Evolutionary conservation across 78 protist genomes (phyloP), one percentile per base, ranked within the genome.

Genomic region (Anaeramoeba flamelloides): DNA sequence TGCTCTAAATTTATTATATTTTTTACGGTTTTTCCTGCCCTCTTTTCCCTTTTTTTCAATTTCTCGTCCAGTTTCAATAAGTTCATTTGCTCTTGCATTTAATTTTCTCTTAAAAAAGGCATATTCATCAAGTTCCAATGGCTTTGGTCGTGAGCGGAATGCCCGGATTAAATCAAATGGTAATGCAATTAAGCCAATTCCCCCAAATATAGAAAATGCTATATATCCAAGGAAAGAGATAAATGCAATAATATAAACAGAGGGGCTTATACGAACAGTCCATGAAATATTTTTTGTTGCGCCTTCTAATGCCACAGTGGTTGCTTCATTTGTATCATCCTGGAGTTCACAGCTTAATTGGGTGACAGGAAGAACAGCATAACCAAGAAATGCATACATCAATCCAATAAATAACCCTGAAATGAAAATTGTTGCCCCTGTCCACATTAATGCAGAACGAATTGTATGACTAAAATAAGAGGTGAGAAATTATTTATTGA

Each of bases 101-200:
- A 86, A 38, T 1, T 0, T 37, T 39, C 8, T 30, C 82, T 76
- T 79, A 41, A 75, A 36, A 2, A 2, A 36, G 26, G 75, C 79
- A 40, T 74, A 80, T 64, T 65, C 77, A 3, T 30, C 8, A 12
- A 31, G 39, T n/a, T 69, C 75, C 1, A 88, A 81, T 33, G 81
- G 1, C 77, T 80, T 80, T 41, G 95, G 95, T 32, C 95, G 83
- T 40, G 65, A 76, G 41, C 39, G 75, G 41, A 41, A 92, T 36
- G 74, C 90, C 31, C 65, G 26, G 76, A 90, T 76, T 79, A 90
- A 79, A 79, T 87, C 92, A 33, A 89, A 36, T 65, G 96, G 96
- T 17, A 91, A 65, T 1, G 94, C 89, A 0, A 80, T 82, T 36
- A 92, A 3, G 75, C 96, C 96, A 69, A 91, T 82, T 31, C 92